Evolutionary conservation across 768 basidiomycete genomes (phyloP), one percentile per base, ranked within the genome.

Genomic region (Termitomyces sp.): DNA sequence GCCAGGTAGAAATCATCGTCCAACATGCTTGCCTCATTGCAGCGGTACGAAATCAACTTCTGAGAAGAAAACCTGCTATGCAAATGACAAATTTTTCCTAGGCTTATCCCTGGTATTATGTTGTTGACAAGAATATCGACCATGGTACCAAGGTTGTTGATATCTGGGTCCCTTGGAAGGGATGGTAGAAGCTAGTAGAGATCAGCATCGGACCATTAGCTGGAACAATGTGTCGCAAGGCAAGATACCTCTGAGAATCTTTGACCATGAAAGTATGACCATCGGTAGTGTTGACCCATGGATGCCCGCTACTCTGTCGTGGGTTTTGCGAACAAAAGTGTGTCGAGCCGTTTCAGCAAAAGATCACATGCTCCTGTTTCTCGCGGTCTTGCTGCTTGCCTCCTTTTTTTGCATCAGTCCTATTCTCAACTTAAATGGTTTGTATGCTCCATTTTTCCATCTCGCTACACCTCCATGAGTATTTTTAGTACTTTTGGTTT

Each of bases 101-200:
- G 76, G 84, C 81, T 2, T 82, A 89, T 64, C 84, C 87, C 1
- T 93, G 89, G 90, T 91, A 86, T 67, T 93, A 93, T 65, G 74
- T 94, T 19, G 83, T 93, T 2, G 91, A 94, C 61, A 81, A 81
- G 7, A 74, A 74, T n/a, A 66, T 73, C 30, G 75, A 74, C 17
- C 75, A 71, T 21, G 79, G 79, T 16, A 72, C 69, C 37, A 75
- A 78, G 39, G 84, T 92, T 8, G 82, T 85, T 19, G 91, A 94
- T 68, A 73, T 94, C 28, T 94, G 92, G 92, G 84, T 92, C 43
- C 83, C 91, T 7, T 92, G 91, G 89, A 95, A 93, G 70, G 91
- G 91, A 0, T 94, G 92, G 92, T 95, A 75, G 25, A 64, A 54
- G 91, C 0, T 94, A 92, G 92, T 95, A 75, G 25, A 64, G 52